phyloP scores from a whole-genome alignment of 805 yeast species.

The Blastobotrys peoriensis region DNA sequence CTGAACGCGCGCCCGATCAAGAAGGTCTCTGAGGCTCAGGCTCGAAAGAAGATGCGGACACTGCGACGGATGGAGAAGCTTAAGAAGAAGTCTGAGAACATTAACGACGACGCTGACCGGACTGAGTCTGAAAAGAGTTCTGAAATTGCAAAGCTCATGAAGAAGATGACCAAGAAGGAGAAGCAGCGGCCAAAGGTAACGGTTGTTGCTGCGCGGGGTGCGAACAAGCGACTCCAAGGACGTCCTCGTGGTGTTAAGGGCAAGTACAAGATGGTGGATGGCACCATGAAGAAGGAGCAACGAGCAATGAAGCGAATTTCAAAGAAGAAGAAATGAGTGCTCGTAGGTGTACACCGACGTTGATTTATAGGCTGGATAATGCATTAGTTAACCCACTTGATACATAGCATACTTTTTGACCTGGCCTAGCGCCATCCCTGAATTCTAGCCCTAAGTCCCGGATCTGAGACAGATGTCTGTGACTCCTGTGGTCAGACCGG shows the following conservation, averaged over 20 bases:
- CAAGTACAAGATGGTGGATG: slow-evolving; percentile 98
- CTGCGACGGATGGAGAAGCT: slow-evolving; percentile 77
- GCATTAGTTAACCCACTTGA: background rate
- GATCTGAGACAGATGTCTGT: no score
- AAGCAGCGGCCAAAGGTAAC: slow-evolving; percentile 74
- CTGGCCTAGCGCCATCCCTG: no score
- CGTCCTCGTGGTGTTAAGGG: slow-evolving; percentile 97
- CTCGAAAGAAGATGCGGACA: slow-evolving; percentile 93
- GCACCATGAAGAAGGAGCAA: slow-evolving; percentile 94
- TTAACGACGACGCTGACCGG: slow-evolving; percentile 80
- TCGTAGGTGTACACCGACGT: background rate
- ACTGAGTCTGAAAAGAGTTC: slow-evolving; percentile 93
- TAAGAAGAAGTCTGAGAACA: slow-evolving; percentile 86
- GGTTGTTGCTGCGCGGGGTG: slow-evolving; percentile 80
- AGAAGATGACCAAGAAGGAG: slow-evolving; percentile 67
- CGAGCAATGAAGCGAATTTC: slow-evolving; percentile 86
- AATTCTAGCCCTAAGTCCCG: no score
- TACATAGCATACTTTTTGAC: no score
- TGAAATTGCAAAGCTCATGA: slow-evolving; percentile 82
- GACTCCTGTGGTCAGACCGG: no score
- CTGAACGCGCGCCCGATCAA: slow-evolving; percentile 96
- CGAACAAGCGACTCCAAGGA: slow-evolving; percentile 80
- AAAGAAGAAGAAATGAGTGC: slow-evolving; percentile 64
- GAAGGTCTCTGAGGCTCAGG: slow-evolving; percentile 97
- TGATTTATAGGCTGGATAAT: background rate